Base-by-base conservation (phyloP, 108 stramenopile genomes). In the Cyclostephanos tholiformis region DNA sequence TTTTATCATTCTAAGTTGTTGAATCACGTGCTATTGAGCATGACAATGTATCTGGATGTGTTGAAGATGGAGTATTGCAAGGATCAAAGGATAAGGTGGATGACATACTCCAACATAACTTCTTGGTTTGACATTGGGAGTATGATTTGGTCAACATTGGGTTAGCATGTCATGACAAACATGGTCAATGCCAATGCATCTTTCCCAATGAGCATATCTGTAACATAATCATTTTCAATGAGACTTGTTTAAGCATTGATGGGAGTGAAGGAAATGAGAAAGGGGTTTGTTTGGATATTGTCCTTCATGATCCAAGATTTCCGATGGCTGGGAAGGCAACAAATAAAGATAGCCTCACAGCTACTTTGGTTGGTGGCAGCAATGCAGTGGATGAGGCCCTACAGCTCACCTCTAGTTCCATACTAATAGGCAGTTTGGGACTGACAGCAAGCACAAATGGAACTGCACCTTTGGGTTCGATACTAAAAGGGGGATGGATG, bases 91-190 rank as follows among this genome's bases (percentile, higher is more conserved):
- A 19, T 39, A 10, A 30, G 62, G 27, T 63, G 62, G 62, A 63
- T 36, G 39, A 63, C 62, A 2, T 63, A 20, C 6, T 19, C 10
- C 4, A 63, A 63, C 17, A 13, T 63, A 13, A 63, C 6, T 13
- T 7, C 7, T 36, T 63, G 62, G 62, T 39, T 20, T 10, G 35
- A 63, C 7, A 63, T 63, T 63, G 62, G 62, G 62, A 63, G 62
- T 20, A 9, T 4, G 50, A 51, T 51, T 51, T 36, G 32, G 11
- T 63, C 19, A 8, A 16, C 16, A 1, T 63, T 13, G 62, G 38
- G 29, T 63, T 63, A 38, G 62, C 36, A 36, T 11, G 1, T 9
- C n/a, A 16, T 29, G 13, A 39, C 14, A 61, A 51, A 20, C 7
- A 17, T 10, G 50, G 50, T 4, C n/a, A n/a, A n/a, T n/a, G n/a